Evolutionary conservation across 2,329 filamentous ascomycete genomes (phyloP), one percentile per base, ranked within the genome.

Genomic region (Torrubiella hemipterigena): DNA sequence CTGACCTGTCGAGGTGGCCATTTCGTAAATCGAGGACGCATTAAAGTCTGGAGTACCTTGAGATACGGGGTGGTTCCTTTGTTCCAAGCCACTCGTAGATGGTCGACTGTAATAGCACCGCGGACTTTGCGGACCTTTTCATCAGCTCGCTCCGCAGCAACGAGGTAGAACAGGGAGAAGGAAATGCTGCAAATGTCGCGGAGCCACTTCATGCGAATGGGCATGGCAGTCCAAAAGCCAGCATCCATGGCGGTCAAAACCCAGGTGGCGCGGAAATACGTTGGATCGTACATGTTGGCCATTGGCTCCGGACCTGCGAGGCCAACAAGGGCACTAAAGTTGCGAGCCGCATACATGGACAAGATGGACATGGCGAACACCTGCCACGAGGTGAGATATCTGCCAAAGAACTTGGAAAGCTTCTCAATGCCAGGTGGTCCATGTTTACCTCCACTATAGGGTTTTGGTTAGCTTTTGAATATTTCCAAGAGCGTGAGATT

Each of bases 221-320:
- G 80, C 91, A 98, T 98, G 20, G 91, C 91, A 0, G 86, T 94
- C 91, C 91, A 98, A 55, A 95, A 98, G 2, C 91, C 91, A 6
- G 91, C 91, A 47, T 98, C 91, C 38, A 98, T 60, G 0, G 86
- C 91, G 0, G 91, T 98, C 32, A 91, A 77, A 12, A 96, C 74
- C 91, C 91, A 98, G 50, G 91, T 98, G 33, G 91, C 91, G 29
- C 91, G 79, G 54, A 94, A 98, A 60, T 93, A 98, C 17, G 82
- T 77, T 31, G 84, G 69, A 33, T 83, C 85, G 60, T 98, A 98
- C 52, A 96, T 79, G 49, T 93, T 94, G 18, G 87, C 81, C 49
- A 98, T 69, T 14, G 91, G 91, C 47, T 98, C 91, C 4, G 91
- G 89, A 42, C 81, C 87, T 43, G 94, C 86, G 31, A 98, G 73